phyloP scores from a whole-genome alignment of 768 basidiomycete genomes.

The Pluteus cervinus region DNA sequence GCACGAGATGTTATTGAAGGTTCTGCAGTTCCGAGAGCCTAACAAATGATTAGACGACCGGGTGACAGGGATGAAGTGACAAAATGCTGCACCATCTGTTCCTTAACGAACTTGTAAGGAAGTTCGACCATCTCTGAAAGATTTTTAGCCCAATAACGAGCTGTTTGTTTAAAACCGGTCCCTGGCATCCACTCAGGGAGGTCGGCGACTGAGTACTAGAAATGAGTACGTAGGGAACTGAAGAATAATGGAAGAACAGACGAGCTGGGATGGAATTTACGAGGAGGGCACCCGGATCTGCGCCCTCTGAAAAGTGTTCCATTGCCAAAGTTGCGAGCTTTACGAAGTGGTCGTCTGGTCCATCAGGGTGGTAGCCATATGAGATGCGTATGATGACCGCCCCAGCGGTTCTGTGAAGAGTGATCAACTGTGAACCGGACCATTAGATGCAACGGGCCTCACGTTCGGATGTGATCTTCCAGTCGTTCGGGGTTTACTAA shows the following conservation, averaged over 20 bases:
- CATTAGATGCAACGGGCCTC: slow-evolving; percentile 11
- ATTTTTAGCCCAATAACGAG: slow-evolving; percentile 12
- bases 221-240: neutral
- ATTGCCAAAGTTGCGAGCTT: slow-evolving; percentile 22
- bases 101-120: slow-evolving; percentile 24
- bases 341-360: slow-evolving; percentile 26
- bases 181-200: slow-evolving; percentile 39
- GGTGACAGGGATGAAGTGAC: neutral
- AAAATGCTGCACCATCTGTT: slow-evolving; percentile 18
- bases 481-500: slow-evolving; percentile 28
- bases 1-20: slow-evolving; percentile 29
- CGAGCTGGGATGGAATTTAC: slow-evolving; percentile 34
- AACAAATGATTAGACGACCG: slow-evolving; percentile 1
- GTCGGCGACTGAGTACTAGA: slow-evolving; percentile 22
- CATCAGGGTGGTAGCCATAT: slow-evolving; percentile 31
- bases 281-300: slow-evolving; percentile 26
- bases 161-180: slow-evolving; percentile 30
- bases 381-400: slow-evolving; percentile 27
- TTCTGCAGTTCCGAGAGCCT: slow-evolving; percentile 16
- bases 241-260: slow-evolving; percentile 12
- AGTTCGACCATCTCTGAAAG: slow-evolving; percentile 11
- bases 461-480: slow-evolving; percentile 29
- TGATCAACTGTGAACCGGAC: neutral
- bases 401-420: slow-evolving; percentile 2
- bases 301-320: slow-evolving; percentile 14